phyloP scores from a whole-genome alignment of 371 early-diverging fungal genomes.

The Saksenaea vasiformis region DNA sequence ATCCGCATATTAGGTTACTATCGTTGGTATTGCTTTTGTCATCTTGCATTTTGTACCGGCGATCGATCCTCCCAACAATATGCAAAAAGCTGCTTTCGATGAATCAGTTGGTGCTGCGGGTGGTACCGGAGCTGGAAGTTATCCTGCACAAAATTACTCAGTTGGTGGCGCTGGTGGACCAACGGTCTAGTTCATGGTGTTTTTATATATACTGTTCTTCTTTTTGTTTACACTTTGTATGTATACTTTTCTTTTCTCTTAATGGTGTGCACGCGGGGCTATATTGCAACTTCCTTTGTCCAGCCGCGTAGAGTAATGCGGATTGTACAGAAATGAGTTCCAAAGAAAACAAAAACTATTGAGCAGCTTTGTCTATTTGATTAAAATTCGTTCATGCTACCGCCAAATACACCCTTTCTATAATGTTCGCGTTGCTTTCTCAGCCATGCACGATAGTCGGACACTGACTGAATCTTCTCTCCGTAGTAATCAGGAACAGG shows the following conservation, averaged over 20 bases:
- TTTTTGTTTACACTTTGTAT: neutral
- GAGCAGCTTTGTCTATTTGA: neutral
- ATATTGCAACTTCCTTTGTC: neutral
- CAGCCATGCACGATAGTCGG: conserved; percentile 87
- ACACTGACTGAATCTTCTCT: conserved; percentile 84
- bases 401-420: conserved; percentile 72
- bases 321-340: neutral
- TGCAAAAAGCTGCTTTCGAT: conserved; percentile 22
- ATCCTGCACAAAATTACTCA: conserved; percentile 5
- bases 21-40: conserved; percentile 20
- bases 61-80: conserved; percentile 23
- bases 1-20: conserved; percentile 13
- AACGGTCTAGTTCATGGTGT: conserved; percentile 17
- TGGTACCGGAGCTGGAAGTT: conserved; percentile 7
- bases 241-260: neutral
- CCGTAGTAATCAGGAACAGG: conserved; percentile 94
- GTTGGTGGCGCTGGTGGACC: conserved; percentile 18
- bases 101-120: conserved; percentile 9
- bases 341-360: neutral
- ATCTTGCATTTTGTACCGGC: conserved; percentile 30
- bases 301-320: neutral
- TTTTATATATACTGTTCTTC: conserved; percentile 9
- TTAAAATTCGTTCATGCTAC: conserved; percentile 30
- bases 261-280: neutral
- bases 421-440: conserved; percentile 85